These are phyloP conservation scores for Gnomoniopsis smithogilvyi DNA, from an alignment of 2,329 filamentous ascomycete species.

Conservation along the genomic window DNA sequence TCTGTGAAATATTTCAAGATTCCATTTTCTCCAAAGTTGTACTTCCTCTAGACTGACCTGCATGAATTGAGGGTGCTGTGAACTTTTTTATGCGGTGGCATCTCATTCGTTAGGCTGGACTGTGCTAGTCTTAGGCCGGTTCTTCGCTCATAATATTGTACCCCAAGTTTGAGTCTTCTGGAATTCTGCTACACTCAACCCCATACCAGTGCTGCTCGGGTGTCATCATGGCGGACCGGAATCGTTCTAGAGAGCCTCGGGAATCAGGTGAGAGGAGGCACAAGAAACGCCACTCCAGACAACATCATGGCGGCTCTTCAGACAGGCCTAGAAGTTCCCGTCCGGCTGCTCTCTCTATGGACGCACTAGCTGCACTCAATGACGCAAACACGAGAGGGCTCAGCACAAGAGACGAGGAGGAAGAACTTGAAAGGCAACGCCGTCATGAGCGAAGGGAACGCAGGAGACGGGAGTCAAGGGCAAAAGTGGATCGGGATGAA, in stretches of 20 bases:
- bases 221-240: conserved; percentile 1
- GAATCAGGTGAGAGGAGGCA: conserved; percentile 20
- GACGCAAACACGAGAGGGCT: conserved; percentile 16
- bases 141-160: not conserved
- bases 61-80: not conserved
- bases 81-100: not conserved
- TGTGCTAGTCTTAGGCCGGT: not conserved
- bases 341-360: conserved; percentile 22
- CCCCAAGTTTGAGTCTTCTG: not conserved
- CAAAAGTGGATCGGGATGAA: conserved; percentile 11
- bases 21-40: not conserved
- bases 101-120: not conserved
- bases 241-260: conserved; percentile 16
- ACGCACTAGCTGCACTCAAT: conserved; percentile 26
- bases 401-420: conserved; percentile 1
- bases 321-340: conserved; percentile 16
- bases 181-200: not conserved
- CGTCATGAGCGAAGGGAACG: conserved; percentile 17
- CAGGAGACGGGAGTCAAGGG: conserved; percentile 13
- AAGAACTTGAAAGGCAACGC: conserved; percentile 14
- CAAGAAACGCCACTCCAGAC: conserved; percentile 20
- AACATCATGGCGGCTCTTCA: conserved; percentile 16
- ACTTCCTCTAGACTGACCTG: not conserved
- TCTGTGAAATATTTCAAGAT: not conserved
- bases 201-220: not conserved